Conservation (phyloP, 371 early-diverging fungal species). For the Mucor mucedo region DNA sequence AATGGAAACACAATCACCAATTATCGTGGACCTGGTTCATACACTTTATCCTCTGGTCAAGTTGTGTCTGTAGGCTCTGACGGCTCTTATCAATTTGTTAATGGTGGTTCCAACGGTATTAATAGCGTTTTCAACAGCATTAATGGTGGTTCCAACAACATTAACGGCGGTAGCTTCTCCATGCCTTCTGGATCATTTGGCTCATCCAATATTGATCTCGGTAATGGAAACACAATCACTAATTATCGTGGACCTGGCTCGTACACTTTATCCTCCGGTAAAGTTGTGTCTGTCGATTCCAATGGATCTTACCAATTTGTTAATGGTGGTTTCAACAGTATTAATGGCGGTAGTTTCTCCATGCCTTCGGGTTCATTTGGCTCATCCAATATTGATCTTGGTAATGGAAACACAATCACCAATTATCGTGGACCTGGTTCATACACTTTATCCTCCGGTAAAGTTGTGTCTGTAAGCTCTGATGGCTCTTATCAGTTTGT, state of each 20-base stretch:
- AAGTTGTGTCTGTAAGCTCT: no score
- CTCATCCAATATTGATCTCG: background rate
- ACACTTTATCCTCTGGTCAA: background rate
- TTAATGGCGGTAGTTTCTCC: no score
- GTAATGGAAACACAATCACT: background rate
- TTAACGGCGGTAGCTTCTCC: no score
- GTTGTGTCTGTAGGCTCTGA: no score
- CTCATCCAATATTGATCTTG: background rate
- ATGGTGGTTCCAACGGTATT: no score
- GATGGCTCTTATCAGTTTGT: background rate
- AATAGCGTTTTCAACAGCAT: no score
- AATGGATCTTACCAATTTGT: background rate
- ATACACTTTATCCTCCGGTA: background rate
- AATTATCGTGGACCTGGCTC: constrained; percentile 10
- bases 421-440: background rate
- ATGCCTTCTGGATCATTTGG: background rate
- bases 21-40: background rate
- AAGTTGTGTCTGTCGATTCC: background rate
- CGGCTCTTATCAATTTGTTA: background rate
- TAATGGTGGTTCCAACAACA: no score
- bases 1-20: no score
- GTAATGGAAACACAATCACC: no score
- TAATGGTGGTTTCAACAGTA: background rate
- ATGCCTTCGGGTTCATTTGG: no score
- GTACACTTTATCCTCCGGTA: constrained; percentile 5